Percentiles rank a stretch among this genome's conserved stretches.
phyloP scores from a whole-genome alignment of 495 filamentous ascomycete genomes.

The Haplographium delicatum region DNA sequence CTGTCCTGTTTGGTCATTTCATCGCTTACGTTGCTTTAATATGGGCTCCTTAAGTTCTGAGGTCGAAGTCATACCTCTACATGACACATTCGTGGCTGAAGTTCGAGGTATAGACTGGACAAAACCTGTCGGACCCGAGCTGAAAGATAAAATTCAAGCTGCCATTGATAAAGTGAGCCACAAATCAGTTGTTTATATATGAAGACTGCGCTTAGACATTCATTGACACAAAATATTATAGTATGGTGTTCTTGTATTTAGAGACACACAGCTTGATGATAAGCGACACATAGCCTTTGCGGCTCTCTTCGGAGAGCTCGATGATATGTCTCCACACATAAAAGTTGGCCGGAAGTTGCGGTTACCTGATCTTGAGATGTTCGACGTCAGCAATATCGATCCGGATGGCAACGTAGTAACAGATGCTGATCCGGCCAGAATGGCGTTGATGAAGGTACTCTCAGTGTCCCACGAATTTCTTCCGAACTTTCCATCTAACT shows the following conservation, averaged over 20 bases:
- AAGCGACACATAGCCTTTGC: constrained; percentile 49
- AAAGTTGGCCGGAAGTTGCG: constrained; percentile 37
- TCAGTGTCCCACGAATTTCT: no score
- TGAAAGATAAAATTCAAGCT: constrained; percentile 39
- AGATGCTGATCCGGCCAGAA: constrained; percentile 33
- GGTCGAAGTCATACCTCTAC: no score
- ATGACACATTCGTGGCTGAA: constrained; percentile 51
- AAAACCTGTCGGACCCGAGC: constrained; percentile 36
- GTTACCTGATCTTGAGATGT: constrained; percentile 43
- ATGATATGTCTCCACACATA: constrained; percentile 50
- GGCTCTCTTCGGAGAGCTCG: constrained; percentile 49
- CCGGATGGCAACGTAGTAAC: constrained; percentile 34
- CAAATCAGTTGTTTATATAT: not conserved
- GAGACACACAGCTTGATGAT: constrained; percentile 46
- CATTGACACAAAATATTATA: no score
- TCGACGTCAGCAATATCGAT: constrained; percentile 54
- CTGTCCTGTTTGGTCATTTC: no score
- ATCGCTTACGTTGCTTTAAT: no score
- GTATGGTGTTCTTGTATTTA: constrained; percentile 54
- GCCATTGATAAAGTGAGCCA: constrained; percentile 45
- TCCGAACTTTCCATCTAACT: no score
- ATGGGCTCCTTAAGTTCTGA: no score
- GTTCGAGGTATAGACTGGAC: constrained; percentile 44
- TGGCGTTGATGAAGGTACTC: constrained; percentile 33
- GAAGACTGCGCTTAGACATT: not conserved